Evolutionary conservation across 2,329 filamentous ascomycete species (phyloP).

Genomic region (Cercospora brassicicola): DNA sequence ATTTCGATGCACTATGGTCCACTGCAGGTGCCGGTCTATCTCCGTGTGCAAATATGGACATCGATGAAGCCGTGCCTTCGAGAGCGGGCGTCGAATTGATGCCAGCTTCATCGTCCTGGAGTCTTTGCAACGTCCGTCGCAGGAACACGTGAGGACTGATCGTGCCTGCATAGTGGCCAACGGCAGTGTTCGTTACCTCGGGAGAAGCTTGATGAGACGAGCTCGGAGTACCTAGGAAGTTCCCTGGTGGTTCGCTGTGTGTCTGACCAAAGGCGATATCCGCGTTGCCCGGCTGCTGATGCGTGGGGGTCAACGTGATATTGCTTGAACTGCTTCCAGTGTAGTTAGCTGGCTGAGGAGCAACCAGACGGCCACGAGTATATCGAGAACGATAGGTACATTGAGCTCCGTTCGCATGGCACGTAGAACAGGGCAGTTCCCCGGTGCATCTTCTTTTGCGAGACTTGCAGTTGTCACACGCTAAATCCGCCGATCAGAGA

Average conservation of each 20-base stretch:
- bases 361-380: conserved; percentile 42
- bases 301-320: not conserved
- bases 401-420: conserved; percentile 33
- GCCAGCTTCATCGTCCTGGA: conserved; percentile 40
- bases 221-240: conserved; percentile 6
- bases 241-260: conserved; percentile 4
- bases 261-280: not conserved
- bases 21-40: conserved; percentile 51
- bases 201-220: conserved; percentile 24
- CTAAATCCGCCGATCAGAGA: conserved; percentile 17
- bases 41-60: conserved; percentile 53
- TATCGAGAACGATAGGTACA: conserved; percentile 56
- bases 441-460: conserved; percentile 47
- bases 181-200: conserved; percentile 23
- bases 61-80: conserved; percentile 36
- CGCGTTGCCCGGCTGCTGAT: not conserved
- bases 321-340: not conserved
- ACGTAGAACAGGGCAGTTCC: conserved; percentile 44
- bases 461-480: conserved; percentile 39
- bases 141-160: conserved; percentile 44
- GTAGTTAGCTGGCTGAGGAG: conserved; percentile 14
- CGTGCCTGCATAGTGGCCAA: conserved; percentile 33
- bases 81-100: conserved; percentile 13
- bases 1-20: conserved; percentile 44
- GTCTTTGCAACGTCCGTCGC: conserved; percentile 51